These are phyloP conservation scores for Lecanicillium sp. DNA, from an alignment of 2,329 filamentous ascomycete species.

Conservation along the genomic window DNA sequence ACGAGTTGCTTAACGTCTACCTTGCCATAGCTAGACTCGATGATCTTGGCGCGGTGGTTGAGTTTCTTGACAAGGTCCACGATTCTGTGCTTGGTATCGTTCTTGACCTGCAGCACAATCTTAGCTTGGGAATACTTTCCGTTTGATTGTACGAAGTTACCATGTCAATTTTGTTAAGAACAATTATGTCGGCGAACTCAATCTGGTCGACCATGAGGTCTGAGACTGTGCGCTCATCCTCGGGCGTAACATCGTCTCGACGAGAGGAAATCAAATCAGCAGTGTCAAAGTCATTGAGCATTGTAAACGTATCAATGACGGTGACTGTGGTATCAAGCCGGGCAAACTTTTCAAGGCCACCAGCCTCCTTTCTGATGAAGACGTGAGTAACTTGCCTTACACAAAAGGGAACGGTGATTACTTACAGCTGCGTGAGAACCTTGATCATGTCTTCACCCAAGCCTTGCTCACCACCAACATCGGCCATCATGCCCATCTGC, in stretches of 20 bases:
- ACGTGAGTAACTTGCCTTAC: background rate
- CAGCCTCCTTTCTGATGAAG: slow-evolving; percentile 35
- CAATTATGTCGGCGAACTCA: slow-evolving; percentile 66
- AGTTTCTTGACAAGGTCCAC: slow-evolving; percentile 48
- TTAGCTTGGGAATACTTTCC: no score
- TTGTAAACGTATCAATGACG: slow-evolving; percentile 64
- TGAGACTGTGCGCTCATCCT: slow-evolving; percentile 66
- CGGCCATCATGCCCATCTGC: slow-evolving; percentile 29
- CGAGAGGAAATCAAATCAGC: slow-evolving; percentile 58
- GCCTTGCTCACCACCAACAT: slow-evolving; percentile 18
- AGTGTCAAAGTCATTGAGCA: slow-evolving; percentile 65
- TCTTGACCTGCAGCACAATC: slow-evolving; percentile 28
- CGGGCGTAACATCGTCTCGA: slow-evolving; percentile 51
- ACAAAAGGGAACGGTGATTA: background rate
- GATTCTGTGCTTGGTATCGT: slow-evolving; percentile 36
- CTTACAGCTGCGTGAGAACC: slow-evolving; percentile 27
- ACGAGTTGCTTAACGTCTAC: slow-evolving; percentile 56
- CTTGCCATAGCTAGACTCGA: slow-evolving; percentile 50
- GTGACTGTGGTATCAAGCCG: slow-evolving; percentile 64
- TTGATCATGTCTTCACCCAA: slow-evolving; percentile 26
- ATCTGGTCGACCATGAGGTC: slow-evolving; percentile 72
- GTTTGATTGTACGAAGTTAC: slow-evolving; percentile 27
- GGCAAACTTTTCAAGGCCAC: slow-evolving; percentile 58
- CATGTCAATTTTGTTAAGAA: slow-evolving; percentile 63
- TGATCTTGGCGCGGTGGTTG: slow-evolving; percentile 57